Evolutionary conservation across 176 grass and related monocot genomes (phyloP).

Genomic region (Melocanna baccifera): DNA sequence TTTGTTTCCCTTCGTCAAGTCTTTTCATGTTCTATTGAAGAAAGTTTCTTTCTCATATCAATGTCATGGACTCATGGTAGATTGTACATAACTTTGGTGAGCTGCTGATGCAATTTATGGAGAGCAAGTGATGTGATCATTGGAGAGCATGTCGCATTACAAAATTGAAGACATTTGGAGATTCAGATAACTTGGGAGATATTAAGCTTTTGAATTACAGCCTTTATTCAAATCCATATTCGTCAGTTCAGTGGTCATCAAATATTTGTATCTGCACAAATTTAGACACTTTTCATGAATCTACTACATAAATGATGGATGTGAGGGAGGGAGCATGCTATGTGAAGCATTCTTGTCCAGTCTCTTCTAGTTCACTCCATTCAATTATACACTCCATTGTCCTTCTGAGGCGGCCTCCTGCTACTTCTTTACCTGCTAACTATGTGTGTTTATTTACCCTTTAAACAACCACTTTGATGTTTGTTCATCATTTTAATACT

Average conservation of each 20-base stretch:
- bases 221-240: not conserved
- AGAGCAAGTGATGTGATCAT: not conserved
- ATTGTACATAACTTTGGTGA: not conserved
- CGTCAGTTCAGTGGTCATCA: not conserved
- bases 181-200: not conserved
- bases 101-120: not conserved
- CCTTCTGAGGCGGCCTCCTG: not conserved
- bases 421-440: slow-evolving; percentile 1
- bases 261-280: slow-evolving; percentile 9
- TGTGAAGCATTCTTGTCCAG: not conserved
- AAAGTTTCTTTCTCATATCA: not conserved
- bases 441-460: not conserved
- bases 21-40: not conserved
- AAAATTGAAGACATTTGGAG: not conserved
- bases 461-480: slow-evolving; percentile 7
- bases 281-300: slow-evolving; percentile 6
- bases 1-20: not conserved
- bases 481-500: slow-evolving; percentile 16
- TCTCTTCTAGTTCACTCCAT: not conserved
- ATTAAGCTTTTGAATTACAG: not conserved
- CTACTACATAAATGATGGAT: not conserved
- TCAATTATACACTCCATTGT: not conserved
- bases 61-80: not conserved
- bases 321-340: not conserved
- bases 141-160: not conserved